Evolutionary conservation across 306 rosid genomes (phyloP).

Genomic region (Quercus glauca): DNA sequence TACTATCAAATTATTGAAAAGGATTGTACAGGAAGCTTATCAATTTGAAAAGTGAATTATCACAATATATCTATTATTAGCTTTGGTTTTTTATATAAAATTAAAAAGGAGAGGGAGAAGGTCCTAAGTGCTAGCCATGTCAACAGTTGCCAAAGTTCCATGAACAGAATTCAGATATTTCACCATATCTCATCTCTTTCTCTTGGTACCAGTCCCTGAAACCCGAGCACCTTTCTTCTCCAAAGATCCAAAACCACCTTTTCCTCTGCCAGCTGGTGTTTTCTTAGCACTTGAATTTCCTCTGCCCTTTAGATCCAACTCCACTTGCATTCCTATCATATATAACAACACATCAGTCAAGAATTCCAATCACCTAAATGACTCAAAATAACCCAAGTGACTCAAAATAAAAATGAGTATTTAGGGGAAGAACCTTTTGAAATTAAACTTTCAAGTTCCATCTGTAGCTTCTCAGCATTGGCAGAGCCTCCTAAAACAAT

Average conservation of each 20-base stretch:
- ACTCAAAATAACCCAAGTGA: too few relatives aligned
- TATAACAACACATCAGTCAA: neutral
- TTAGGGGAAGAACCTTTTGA: constrained; percentile 52
- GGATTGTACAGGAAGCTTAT: too few relatives aligned
- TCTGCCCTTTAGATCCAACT: constrained; percentile 71
- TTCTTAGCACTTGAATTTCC: constrained; percentile 61
- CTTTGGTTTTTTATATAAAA: too few relatives aligned
- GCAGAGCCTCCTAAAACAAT: constrained; percentile 41
- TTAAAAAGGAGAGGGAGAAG: too few relatives aligned
- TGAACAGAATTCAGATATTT: neutral
- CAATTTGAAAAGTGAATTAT: too few relatives aligned
- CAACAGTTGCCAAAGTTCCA: neutral
- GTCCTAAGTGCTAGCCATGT: too few relatives aligned
- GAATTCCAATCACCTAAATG: constrained; percentile 2
- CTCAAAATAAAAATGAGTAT: neutral
- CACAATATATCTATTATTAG: too few relatives aligned
- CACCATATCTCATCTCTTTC: constrained; percentile 63
- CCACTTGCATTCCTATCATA: constrained; percentile 66
- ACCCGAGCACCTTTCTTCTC: constrained; percentile 60
- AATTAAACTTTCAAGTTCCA: constrained; percentile 76
- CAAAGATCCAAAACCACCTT: constrained; percentile 47
- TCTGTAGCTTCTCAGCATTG: constrained; percentile 71
- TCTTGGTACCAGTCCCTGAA: constrained; percentile 61
- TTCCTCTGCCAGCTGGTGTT: constrained; percentile 58
- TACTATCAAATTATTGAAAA: too few relatives aligned